phyloP scores from a whole-genome alignment of 2,329 filamentous ascomycete species.

The Metarhizium brunneum region DNA sequence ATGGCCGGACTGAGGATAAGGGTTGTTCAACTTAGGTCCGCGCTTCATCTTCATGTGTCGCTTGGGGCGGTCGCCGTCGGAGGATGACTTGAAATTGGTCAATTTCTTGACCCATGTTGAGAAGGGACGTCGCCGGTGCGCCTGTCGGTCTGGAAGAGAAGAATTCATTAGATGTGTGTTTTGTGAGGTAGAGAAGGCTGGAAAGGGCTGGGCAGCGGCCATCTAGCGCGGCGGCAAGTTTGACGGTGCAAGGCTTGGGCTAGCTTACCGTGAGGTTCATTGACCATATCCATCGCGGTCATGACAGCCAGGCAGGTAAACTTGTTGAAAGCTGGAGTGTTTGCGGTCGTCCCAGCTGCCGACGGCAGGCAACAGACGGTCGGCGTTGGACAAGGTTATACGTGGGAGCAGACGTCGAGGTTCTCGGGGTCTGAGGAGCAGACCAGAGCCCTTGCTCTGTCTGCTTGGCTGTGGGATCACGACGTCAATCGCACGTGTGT shows the following conservation, averaged over 20 bases:
- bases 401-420: background rate
- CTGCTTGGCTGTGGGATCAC: background rate
- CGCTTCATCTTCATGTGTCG: conserved; percentile 43
- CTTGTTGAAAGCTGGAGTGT: background rate
- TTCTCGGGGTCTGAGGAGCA: background rate
- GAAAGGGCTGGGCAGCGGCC: background rate
- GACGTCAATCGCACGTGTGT: background rate
- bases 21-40: conserved; percentile 66
- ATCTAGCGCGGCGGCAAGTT: background rate
- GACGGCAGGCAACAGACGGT: background rate
- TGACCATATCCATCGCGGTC: conserved; percentile 5
- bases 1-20: conserved; percentile 77
- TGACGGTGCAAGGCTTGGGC: background rate
- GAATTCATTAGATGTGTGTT: conserved; percentile 19
- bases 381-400: background rate
- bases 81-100: conserved; percentile 72
- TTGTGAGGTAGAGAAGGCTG: background rate
- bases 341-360: background rate
- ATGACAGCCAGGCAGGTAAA: background rate
- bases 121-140: conserved; percentile 73
- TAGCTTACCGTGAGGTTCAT: conserved; percentile 6
- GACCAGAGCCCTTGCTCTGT: background rate
- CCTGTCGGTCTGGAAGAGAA: conserved; percentile 48
- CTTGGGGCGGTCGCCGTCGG: conserved; percentile 42
- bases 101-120: conserved; percentile 91